Evolutionary conservation across 2,329 filamentous ascomycete genomes (phyloP), one percentile per base, ranked within the genome.

Genomic region (Stachybotrys elegans): DNA sequence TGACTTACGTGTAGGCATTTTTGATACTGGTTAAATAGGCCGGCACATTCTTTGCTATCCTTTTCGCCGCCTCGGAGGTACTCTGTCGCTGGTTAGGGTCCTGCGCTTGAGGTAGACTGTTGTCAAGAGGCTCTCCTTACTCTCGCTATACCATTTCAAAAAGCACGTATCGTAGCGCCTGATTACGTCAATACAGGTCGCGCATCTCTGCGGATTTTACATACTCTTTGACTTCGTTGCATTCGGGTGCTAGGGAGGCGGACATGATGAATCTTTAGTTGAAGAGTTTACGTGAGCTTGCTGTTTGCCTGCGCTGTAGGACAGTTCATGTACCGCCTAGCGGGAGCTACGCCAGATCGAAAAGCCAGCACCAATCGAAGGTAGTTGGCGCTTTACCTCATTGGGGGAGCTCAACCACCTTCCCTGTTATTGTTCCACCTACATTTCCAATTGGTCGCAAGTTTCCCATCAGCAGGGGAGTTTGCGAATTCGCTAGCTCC

Each of bases 81-180:
- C 67, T 96, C 93, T 93, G 52, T 2, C 6, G 36, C 44, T 3
- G 16, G 40, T 59, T 41, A 57, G 51, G 19, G 5, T 39, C 14
- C 25, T 23, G 7, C 16, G 7, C 4, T 27, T 19, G 14, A 25
- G 9, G 22, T 8, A 17, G n/a, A 6, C 22, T 17, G 22, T n/a
- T n/a, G n/a, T n/a, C n/a, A n/a, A n/a, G n/a, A n/a, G 38, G n/a
- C 12, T 6, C 13, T 21, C 4, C 84, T 47, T 75, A 96, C 93
- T 97, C 69, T 98, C 93, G 62, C 91, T 96, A 67, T 98, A 98
- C 93, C 93, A 98, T 70, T 95, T 97, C 51, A 98, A 72, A 64
- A 98, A 98, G 70, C 93, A 98, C 42, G 86, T 91, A 66, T 98
- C 93, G 63, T 98, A 98, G 57, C 84, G 88, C 64, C 91, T 96